Base-by-base conservation (phyloP, 164 flowering plant genomes). In the Sextonia rubra region DNA sequence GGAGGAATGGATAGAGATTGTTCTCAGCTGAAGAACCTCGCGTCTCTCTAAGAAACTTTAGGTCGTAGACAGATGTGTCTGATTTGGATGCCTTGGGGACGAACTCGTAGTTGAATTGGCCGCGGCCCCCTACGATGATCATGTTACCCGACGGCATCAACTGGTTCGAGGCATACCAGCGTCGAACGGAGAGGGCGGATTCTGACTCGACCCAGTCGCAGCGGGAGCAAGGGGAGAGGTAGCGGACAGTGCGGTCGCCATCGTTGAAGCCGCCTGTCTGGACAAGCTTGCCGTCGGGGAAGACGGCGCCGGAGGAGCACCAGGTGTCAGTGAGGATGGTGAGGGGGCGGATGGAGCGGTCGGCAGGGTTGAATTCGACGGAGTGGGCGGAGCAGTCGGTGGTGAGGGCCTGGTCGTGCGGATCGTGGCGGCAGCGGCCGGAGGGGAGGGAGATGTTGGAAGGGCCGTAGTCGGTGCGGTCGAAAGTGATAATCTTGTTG, bases 151-250 rank as follows among this genome's bases (percentile, higher is more conserved):
- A 64, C 0, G 87, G 88, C 25, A 87, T 37, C 23, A 80, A 56
- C 12, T 85, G 88, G 58, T 81, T 84, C 1, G 88, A 74, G 11
- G 88, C 82, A 47, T 87, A 87, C 90, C 90, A 87, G 71, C 90
- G 68, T 0, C 71, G 73, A 0, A 44, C 48, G 14, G 58, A n/a
- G 0, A 87, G 76, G 0, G 78, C 83, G 15, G 63, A 47, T 1
- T 3, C 49, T 29, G 24, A 17, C 76, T 87, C 91, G 1, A 44
- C 66, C 89, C 89, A 87, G 27, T 87, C 89, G 56, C 91, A 87
- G 3, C 17, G 66, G 0, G 0, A 12, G 48, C 88, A 85, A 0
- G 87, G 83, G 15, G 70, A 23, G 61, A 87, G 73, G 12, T 12
- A 52, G 17, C 90, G 69, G n/a, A 87, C 81, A 0, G 44, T 73